Base-by-base conservation (phyloP, 306 rosid species). In the Canavalia ensiformis region DNA sequence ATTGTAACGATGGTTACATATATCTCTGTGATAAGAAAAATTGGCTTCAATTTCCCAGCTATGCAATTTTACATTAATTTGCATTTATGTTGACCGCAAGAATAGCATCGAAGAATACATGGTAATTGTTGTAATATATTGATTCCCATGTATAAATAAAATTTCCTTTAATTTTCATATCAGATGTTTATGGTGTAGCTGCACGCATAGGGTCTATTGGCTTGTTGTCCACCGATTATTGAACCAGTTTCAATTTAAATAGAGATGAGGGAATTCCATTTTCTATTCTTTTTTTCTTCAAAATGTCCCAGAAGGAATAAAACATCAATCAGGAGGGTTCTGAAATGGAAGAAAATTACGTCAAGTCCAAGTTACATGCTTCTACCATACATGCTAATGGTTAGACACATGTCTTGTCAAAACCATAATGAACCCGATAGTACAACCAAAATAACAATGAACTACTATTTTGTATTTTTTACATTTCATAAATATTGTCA, bases 21-120 rank as follows among this genome's bases (percentile, higher is more conserved):
- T 75, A 56, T 49, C 70, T 65, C 52, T 12, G 34, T 79, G 68
- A 72, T 70, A 64, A 54, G 30, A 67, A 56, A 87, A 62, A 37
- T 58, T 71, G 71, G 80, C 71, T 67, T 67, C 37, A 6, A 46
- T 65, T 67, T 33, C 67, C 29, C 41, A 8, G 72, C 76, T 18
- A 51, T 6, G 54, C 25, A 25, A 34, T 68, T 75, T 51, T 67
- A 70, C 11, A 12, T 65, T 8, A 28, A 28, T 39, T 73, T 46
- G 7, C 62, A 35, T 12, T 41, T 75, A 50, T 31, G 42, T 78
- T 74, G 68, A 30, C 41, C 2, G 34, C 50, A 6, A 55, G 69
- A 47, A 34, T 62, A 50, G 57, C 67, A 62, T 52, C 12, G 7
- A 67, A 9, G 25, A 8, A 57, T 63, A 77, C 64, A 37, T 72